phyloP scores from a whole-genome alignment of 805 yeast genomes.

The Starmerella potacharoeniae region DNA sequence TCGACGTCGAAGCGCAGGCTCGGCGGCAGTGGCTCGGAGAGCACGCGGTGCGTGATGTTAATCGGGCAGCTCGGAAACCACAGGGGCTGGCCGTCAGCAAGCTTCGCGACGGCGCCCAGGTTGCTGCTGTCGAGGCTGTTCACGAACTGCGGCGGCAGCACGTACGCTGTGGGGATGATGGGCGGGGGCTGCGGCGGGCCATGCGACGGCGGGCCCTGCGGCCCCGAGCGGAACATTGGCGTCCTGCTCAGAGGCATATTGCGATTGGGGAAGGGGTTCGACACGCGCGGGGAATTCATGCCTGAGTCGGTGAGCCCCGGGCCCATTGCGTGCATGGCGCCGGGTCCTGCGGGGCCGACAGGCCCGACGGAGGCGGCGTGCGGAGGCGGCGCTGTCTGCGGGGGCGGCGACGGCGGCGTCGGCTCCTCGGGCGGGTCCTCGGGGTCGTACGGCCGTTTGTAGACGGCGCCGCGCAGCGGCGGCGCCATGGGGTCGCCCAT shows the following conservation, averaged over 20 bases:
- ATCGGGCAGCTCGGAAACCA: slow-evolving; percentile 26
- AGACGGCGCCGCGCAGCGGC: slow-evolving; percentile 88
- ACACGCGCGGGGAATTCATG: slow-evolving; percentile 1
- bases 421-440: slow-evolving; percentile 73
- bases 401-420: slow-evolving; percentile 30
- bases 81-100: slow-evolving; percentile 22
- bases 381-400: slow-evolving; percentile 17
- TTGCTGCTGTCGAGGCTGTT: slow-evolving; percentile 15
- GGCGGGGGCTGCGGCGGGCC: slow-evolving; percentile 18
- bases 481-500: slow-evolving; percentile 80
- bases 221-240: slow-evolving; percentile 6
- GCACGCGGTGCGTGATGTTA: slow-evolving; percentile 22
- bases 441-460: slow-evolving; percentile 58
- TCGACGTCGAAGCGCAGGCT: slow-evolving; percentile 19
- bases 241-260: neutral
- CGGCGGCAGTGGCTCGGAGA: slow-evolving; percentile 20
- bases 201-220: neutral
- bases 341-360: slow-evolving; percentile 2
- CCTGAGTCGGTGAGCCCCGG: slow-evolving; percentile 3
- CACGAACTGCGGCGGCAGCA: slow-evolving; percentile 22
- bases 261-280: slow-evolving; percentile 4
- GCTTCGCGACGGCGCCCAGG: slow-evolving; percentile 17
- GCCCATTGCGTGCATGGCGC: slow-evolving; percentile 14
- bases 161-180: slow-evolving; percentile 22
- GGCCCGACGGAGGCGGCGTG: neutral